Evolutionary conservation across 306 rosid genomes (phyloP).

Genomic region (Gynostemma pentaphyllum): DNA sequence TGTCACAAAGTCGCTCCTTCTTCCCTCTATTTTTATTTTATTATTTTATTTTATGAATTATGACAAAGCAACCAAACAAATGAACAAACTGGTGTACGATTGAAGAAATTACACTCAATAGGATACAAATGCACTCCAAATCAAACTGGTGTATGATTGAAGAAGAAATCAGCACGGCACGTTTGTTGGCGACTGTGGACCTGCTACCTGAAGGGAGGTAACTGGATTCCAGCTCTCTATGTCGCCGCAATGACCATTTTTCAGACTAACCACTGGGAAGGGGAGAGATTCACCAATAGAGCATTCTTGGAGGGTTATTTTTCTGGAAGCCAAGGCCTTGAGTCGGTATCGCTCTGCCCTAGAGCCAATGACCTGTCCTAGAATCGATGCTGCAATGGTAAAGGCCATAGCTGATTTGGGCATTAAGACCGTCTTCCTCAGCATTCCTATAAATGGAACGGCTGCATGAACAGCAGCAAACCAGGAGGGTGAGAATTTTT

Average conservation of each 20-base stretch:
- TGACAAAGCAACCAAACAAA: conserved; percentile 5
- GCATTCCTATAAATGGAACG: conserved; percentile 94
- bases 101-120: conserved; percentile 7
- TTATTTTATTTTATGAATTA: background rate
- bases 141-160: conserved; percentile 9
- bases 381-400: conserved; percentile 81
- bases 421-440: conserved; percentile 83
- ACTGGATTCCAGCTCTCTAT: conserved; percentile 46
- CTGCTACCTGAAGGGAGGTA: conserved; percentile 46
- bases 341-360: conserved; percentile 78
- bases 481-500: conserved; percentile 93
- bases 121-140: conserved; percentile 12
- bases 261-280: conserved; percentile 26
- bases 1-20: background rate
- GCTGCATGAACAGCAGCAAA: conserved; percentile 94
- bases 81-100: conserved; percentile 14
- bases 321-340: conserved; percentile 38
- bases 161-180: conserved; percentile 39
- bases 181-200: conserved; percentile 43
- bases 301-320: conserved; percentile 25
- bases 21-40: background rate
- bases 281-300: conserved; percentile 22
- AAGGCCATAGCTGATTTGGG: conserved; percentile 98
- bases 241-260: conserved; percentile 46
- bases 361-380: conserved; percentile 93